phyloP scores from a whole-genome alignment of 306 rosid species.

The Lupinus albus region DNA sequence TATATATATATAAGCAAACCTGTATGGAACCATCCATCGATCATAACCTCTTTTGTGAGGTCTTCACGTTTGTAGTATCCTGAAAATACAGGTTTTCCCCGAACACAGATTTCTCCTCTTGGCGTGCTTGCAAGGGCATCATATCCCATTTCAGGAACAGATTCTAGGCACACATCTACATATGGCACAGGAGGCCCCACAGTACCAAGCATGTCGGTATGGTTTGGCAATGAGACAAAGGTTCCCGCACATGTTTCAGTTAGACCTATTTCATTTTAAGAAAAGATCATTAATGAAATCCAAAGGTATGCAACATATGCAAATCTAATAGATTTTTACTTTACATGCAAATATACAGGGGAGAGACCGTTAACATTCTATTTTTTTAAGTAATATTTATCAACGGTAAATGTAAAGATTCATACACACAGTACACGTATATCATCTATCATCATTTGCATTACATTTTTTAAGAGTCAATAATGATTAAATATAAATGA shows the following conservation, averaged over 20 bases:
- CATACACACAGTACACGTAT: too few species aligned
- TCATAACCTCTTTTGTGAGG: slow-evolving; percentile 76
- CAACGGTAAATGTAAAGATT: too few species aligned
- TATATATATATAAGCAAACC: slow-evolving; percentile 56
- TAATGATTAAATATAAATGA: too few species aligned
- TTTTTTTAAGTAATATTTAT: too few species aligned
- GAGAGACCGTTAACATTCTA: too few species aligned
- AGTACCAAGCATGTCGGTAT: slow-evolving; percentile 71
- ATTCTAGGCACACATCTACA: slow-evolving; percentile 80
- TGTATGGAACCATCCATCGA: slow-evolving; percentile 94
- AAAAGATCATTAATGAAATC: not conserved
- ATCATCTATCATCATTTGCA: too few species aligned
- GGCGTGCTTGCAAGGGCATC: slow-evolving; percentile 70
- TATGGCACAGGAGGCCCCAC: slow-evolving; percentile 93
- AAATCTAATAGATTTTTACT: not conserved
- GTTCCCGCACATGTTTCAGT: slow-evolving; percentile 83
- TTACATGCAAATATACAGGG: not conserved
- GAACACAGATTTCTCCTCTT: slow-evolving; percentile 85
- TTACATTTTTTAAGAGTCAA: too few species aligned
- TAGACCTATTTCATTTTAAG: slow-evolving; percentile 43
- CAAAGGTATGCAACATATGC: not conserved
- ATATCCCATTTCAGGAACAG: slow-evolving; percentile 94
- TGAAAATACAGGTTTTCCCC: slow-evolving; percentile 68
- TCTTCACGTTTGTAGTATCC: slow-evolving; percentile 90
- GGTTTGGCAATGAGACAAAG: slow-evolving; percentile 73